A percentile compares a stretch with the other conserved stretches of the same genome.
Evolutionary conservation across 1,284 basidiomycete species (phyloP).

Genomic region (Irpex rosettiformis): DNA sequence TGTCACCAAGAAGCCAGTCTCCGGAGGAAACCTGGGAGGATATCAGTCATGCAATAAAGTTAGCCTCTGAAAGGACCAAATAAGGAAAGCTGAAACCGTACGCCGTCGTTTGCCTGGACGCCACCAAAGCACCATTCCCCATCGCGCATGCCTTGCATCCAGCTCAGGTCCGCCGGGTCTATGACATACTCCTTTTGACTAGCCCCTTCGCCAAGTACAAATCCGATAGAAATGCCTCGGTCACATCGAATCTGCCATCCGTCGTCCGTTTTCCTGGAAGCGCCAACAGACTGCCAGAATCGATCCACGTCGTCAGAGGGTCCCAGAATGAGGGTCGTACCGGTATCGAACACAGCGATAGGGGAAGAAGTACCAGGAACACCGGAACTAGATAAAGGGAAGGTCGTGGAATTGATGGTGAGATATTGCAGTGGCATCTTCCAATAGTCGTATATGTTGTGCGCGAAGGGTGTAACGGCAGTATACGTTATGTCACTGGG

Average conservation of each 20-base stretch:
- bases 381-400: constrained; percentile 44
- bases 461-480: constrained; percentile 39
- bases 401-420: constrained; percentile 38
- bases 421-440: constrained; percentile 47
- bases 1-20: constrained; percentile 60
- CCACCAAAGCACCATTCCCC: constrained; percentile 57
- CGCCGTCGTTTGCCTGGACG: constrained; percentile 51
- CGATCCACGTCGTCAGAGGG: constrained; percentile 46
- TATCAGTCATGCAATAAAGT: background rate
- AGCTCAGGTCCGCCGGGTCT: constrained; percentile 52
- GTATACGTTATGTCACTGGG: constrained; percentile 35
- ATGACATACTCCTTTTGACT: constrained; percentile 39
- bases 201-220: constrained; percentile 42
- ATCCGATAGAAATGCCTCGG: constrained; percentile 40
- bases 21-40: constrained; percentile 47
- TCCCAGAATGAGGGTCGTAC: constrained; percentile 55
- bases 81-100: constrained; percentile 23
- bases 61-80: background rate
- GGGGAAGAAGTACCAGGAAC: constrained; percentile 39
- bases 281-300: constrained; percentile 46
- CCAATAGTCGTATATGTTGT: constrained; percentile 49
- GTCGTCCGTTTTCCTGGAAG: constrained; percentile 35
- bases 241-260: constrained; percentile 54
- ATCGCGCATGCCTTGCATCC: constrained; percentile 37
- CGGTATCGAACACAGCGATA: constrained; percentile 55